Base-by-base conservation (phyloP, 2,329 filamentous ascomycete genomes). In the Fusarium compactum region DNA sequence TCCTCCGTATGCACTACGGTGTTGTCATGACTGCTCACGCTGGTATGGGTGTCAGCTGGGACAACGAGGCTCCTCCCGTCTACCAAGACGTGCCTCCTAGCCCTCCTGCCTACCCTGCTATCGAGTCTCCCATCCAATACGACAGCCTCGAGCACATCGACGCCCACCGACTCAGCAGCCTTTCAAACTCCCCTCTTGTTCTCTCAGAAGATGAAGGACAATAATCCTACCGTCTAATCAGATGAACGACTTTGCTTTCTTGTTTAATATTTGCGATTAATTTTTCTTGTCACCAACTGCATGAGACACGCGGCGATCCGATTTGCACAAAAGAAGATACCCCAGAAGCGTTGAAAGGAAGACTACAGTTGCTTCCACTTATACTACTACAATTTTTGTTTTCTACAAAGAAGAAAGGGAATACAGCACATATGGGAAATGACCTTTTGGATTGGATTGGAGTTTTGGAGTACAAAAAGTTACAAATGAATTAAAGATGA, bases 21-120 rank as follows among this genome's bases (percentile, higher is more conserved):
- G 86, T 96, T 56, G 85, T 90, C 61, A 86, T 98, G 58, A 98
- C 95, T 6, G 92, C 97, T 82, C 89, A 93, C 64, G 88, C 89
- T 22, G 95, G 95, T 20, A 87, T 97, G 78, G 95, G 95, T 53
- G 95, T 99, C 75, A 93, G 92, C 73, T 99, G 96, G 95, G 95
- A 98, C 74, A 95, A 98, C 81, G 95, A 99, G 83, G 90, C 93
- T 76, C 95, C 95, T 15, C 95, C 95, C 1, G 89, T 97, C 72
- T 99, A 99, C 81, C 92, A 96, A 80, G 94, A 98, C 77, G 94
- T 98, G 44, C 95, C 95, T 1, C 91, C 90, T 4, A 94, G 91
- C 75, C 95, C 95, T 51, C 95, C 95, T 0, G 86, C 85, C 8
- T 95, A 95, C 80, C 83, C 78, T 29, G 60, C 69, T 16, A 66